phyloP scores from a whole-genome alignment of 1,139 yeast species.

The Diutina sp. region DNA sequence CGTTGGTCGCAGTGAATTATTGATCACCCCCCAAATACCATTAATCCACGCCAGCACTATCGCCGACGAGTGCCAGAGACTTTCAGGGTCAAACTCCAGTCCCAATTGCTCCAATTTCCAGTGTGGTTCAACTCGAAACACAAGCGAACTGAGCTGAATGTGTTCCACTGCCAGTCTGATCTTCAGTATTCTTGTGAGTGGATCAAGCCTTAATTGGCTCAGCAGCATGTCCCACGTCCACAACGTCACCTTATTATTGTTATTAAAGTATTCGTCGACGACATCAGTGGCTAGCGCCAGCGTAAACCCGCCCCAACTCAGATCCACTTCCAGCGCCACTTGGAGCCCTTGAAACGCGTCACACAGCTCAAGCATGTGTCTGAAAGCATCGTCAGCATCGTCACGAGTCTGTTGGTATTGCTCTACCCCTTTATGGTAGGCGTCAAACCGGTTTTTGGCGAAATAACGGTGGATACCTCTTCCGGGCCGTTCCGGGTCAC shows the following conservation, averaged over 20 bases:
- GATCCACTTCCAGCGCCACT: background rate
- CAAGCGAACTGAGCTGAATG: background rate
- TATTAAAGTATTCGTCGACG: background rate
- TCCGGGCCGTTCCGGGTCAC: background rate
- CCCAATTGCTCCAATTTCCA: background rate
- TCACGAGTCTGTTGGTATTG: background rate
- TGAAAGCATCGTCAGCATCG: background rate
- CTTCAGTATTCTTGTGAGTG: background rate
- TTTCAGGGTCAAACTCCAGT: background rate
- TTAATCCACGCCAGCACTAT: background rate
- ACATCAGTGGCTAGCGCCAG: background rate
- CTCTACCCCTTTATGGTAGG: background rate
- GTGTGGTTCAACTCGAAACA: background rate
- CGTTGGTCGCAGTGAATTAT: background rate
- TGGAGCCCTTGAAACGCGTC: background rate
- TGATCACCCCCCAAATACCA: background rate
- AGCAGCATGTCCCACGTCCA: background rate
- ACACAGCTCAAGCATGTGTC: background rate
- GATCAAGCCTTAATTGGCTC: background rate
- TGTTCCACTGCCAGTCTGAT: background rate
- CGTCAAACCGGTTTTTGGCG: background rate
- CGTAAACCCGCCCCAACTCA: background rate
- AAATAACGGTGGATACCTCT: background rate
- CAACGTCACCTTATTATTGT: background rate
- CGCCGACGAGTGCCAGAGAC: conserved; percentile 1